Conservation (phyloP, 2,329 filamentous ascomycete species). For the Epichloe gansuensis region DNA sequence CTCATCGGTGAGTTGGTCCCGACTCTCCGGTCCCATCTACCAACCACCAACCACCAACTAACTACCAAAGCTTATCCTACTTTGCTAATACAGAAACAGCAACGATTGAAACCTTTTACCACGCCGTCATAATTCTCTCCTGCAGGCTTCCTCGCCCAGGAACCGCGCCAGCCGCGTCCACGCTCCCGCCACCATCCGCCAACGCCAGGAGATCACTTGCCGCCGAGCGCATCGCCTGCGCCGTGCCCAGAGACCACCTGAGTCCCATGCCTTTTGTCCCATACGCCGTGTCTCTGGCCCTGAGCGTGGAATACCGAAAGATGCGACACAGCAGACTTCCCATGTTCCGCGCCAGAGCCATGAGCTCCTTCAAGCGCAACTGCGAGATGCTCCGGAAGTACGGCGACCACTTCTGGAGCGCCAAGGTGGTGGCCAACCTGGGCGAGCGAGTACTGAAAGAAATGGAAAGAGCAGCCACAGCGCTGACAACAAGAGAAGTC, state of each 20-base stretch:
- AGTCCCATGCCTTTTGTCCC: slow-evolving; percentile 46
- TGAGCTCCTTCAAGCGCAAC: slow-evolving; percentile 40
- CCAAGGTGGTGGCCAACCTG: slow-evolving; percentile 39
- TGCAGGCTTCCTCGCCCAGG: slow-evolving; percentile 38
- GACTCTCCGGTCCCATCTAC: background rate
- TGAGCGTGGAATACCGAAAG: slow-evolving; percentile 50
- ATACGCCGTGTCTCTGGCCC: slow-evolving; percentile 46
- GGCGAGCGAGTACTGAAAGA: slow-evolving; percentile 42
- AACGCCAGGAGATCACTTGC: slow-evolving; percentile 46
- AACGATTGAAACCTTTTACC: slow-evolving; percentile 50
- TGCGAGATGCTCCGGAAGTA: slow-evolving; percentile 39
- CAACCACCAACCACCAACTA: too few relatives aligned
- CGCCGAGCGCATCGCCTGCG: slow-evolving; percentile 42
- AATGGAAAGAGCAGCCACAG: slow-evolving; percentile 40
- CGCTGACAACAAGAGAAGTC: slow-evolving; percentile 25
- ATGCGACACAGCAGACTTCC: slow-evolving; percentile 48
- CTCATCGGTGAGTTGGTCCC: slow-evolving; percentile 31
- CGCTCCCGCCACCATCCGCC: slow-evolving; percentile 32
- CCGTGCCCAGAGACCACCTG: slow-evolving; percentile 37
- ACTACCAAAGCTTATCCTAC: too few relatives aligned
- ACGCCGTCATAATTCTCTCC: slow-evolving; percentile 50
- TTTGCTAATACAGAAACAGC: slow-evolving; percentile 20
- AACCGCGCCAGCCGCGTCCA: slow-evolving; percentile 26
- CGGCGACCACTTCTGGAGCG: slow-evolving; percentile 45
- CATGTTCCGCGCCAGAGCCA: slow-evolving; percentile 44